phyloP scores from a whole-genome alignment of 306 rosid species.

The Cicer pinnatifidum region DNA sequence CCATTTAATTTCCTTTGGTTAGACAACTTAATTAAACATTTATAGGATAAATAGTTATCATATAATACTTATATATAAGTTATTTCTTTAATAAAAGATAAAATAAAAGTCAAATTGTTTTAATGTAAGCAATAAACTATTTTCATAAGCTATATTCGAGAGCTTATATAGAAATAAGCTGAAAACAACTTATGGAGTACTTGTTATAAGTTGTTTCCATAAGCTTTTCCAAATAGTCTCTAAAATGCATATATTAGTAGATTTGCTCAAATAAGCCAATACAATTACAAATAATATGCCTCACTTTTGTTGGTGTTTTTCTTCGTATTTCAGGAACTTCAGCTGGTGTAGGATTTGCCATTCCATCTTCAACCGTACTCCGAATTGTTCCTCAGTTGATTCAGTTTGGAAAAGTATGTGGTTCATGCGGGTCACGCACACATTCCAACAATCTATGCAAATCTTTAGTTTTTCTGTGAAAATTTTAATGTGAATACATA shows the following conservation, averaged over 20 bases:
- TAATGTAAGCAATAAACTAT: background rate
- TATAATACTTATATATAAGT: background rate
- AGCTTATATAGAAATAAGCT: too few relatives aligned
- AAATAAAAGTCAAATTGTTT: background rate
- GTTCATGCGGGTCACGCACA: background rate
- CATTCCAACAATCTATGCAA: background rate
- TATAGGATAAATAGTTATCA: background rate
- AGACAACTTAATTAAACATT: background rate
- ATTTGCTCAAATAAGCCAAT: too few relatives aligned
- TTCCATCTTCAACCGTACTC: slow-evolving; percentile 83
- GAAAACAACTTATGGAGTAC: too few relatives aligned
- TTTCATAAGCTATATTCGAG: background rate
- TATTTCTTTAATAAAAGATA: background rate
- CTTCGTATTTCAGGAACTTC: slow-evolving; percentile 76
- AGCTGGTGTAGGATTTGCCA: slow-evolving; percentile 98
- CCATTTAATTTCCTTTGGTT: background rate
- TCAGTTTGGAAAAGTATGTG: slow-evolving; percentile 76
- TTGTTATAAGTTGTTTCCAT: too few relatives aligned
- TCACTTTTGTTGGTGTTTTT: slow-evolving; percentile 3
- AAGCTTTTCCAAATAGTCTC: too few relatives aligned
- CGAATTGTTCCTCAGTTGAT: slow-evolving; percentile 88
- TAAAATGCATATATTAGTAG: too few relatives aligned
- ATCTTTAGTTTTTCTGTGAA: background rate
- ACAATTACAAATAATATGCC: background rate
- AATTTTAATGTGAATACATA: background rate